Conservation (phyloP, 257 asterid genomes). For the Gentiana dahurica region DNA sequence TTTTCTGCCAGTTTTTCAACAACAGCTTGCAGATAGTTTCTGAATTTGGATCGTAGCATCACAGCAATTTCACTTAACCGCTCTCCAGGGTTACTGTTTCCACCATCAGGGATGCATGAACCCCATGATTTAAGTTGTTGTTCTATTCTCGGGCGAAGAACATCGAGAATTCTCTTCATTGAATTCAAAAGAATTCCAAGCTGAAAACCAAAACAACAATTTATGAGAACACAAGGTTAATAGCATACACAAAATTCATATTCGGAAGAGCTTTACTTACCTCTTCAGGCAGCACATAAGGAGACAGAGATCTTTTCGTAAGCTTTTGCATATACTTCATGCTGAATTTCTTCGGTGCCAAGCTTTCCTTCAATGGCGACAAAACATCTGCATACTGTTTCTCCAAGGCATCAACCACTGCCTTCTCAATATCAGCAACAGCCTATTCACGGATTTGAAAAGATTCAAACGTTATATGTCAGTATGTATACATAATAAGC, state of each 20-base stretch:
- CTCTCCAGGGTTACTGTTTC: conserved; percentile 38
- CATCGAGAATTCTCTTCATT: conserved; percentile 42
- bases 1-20: conserved; percentile 45
- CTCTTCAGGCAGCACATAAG: conserved; percentile 37
- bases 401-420: conserved; percentile 38
- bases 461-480: background rate
- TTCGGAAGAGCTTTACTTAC: conserved; percentile 9
- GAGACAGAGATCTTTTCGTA: conserved; percentile 29
- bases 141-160: conserved; percentile 37
- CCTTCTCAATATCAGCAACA: conserved; percentile 48
- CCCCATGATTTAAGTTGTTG: conserved; percentile 40
- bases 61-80: conserved; percentile 42
- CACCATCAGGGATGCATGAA: conserved; percentile 36
- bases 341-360: conserved; percentile 35
- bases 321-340: conserved; percentile 42
- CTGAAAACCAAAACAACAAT: conserved; percentile 13
- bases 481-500: no score
- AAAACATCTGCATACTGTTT: conserved; percentile 51
- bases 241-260: background rate
- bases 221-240: background rate
- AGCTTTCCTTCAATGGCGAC: conserved; percentile 33
- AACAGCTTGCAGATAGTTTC: conserved; percentile 44
- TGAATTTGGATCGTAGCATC: conserved; percentile 45
- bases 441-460: conserved; percentile 18
- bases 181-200: conserved; percentile 44